Conservation (phyloP, 78 protist species). For the Pigoraptor vietnamica region DNA sequence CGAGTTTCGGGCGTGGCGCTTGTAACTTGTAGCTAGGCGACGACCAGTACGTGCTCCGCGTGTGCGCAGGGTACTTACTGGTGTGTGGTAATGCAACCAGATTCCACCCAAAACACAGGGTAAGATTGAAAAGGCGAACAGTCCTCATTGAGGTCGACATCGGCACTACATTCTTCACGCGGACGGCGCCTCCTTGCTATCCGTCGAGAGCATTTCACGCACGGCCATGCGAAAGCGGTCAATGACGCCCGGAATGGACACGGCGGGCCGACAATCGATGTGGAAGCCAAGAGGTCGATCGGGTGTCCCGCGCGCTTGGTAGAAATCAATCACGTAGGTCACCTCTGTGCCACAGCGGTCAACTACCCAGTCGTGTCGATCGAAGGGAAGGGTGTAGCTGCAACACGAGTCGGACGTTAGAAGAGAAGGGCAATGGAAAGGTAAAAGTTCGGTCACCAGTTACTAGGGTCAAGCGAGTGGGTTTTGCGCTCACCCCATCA, state of each 20-base stretch:
- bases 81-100: too few relatives aligned
- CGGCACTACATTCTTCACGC: too few relatives aligned
- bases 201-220: not conserved
- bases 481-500: conserved; percentile 37
- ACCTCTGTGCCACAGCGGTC: conserved; percentile 73
- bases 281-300: not conserved
- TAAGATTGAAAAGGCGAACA: too few relatives aligned
- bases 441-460: too few relatives aligned
- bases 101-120: too few relatives aligned
- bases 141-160: too few relatives aligned
- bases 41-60: too few relatives aligned
- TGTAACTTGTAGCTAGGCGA: too few relatives aligned
- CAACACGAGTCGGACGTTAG: not conserved
- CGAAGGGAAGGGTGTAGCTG: conserved; percentile 62
- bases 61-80: too few relatives aligned
- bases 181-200: too few relatives aligned
- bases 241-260: conserved; percentile 6
- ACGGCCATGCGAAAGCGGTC: conserved; percentile 11
- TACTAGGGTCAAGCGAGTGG: too few relatives aligned
- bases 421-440: not conserved
- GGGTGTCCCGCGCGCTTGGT: conserved; percentile 6
- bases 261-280: conserved; percentile 4
- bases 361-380: conserved; percentile 79
- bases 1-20: too few relatives aligned
- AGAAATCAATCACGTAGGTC: conserved; percentile 73